A percentile compares a stretch with the other conserved stretches of the same genome.
These are phyloP conservation scores for Juncus effusus DNA, from an alignment of 176 grass and related monocot genomes.

Conservation along the genomic window DNA sequence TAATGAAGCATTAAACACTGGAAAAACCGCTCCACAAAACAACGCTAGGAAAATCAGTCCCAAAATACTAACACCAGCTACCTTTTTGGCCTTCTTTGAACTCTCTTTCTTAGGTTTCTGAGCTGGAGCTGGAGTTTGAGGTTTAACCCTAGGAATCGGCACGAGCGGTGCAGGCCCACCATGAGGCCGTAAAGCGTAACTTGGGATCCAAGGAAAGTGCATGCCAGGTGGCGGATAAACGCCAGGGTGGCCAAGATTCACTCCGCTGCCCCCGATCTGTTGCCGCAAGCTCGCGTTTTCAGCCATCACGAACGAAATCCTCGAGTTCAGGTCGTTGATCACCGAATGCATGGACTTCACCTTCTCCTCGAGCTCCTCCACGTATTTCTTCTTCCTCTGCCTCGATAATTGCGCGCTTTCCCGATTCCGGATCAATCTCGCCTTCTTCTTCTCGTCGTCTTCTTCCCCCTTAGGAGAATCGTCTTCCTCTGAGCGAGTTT, in stretches of 20 bases:
- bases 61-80: slow-evolving; percentile 79
- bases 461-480: slow-evolving; percentile 40
- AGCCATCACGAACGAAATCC: slow-evolving; percentile 68
- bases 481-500: slow-evolving; percentile 33
- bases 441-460: slow-evolving; percentile 52
- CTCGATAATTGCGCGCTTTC: slow-evolving; percentile 94
- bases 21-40: slow-evolving; percentile 51
- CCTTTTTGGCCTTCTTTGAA: slow-evolving; percentile 76
- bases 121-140: slow-evolving; percentile 39
- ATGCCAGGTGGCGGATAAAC: slow-evolving; percentile 63
- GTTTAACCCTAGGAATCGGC: slow-evolving; percentile 80
- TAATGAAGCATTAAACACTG: slow-evolving; percentile 45
- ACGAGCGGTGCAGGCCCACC: slow-evolving; percentile 72
- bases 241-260: slow-evolving; percentile 34
- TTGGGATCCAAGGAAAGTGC: slow-evolving; percentile 86
- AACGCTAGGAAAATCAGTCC: slow-evolving; percentile 60
- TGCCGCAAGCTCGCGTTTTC: slow-evolving; percentile 75
- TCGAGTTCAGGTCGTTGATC: slow-evolving; percentile 80
- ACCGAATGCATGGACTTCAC: slow-evolving; percentile 80
- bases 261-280: slow-evolving; percentile 40
- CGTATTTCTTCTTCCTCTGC: slow-evolving; percentile 88
- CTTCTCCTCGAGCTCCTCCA: slow-evolving; percentile 91
- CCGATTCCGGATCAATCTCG: slow-evolving; percentile 77
- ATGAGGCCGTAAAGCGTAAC: slow-evolving; percentile 65
- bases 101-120: slow-evolving; percentile 50